phyloP scores from a whole-genome alignment of 179 eudicot species.

The Beta macrorhiza region DNA sequence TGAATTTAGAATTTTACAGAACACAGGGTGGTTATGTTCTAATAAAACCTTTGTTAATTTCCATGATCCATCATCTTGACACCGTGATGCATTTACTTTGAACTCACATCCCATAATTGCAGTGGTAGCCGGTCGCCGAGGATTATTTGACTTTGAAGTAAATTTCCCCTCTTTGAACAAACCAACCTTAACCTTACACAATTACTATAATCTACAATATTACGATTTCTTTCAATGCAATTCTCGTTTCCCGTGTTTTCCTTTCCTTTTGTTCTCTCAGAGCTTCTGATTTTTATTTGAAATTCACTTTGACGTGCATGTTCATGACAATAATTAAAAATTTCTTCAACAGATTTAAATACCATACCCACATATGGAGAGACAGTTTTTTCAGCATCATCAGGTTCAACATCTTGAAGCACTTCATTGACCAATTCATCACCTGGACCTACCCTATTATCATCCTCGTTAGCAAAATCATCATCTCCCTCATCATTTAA shows the following conservation, averaged over 20 bases:
- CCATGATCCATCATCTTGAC: background rate
- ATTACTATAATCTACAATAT: slow-evolving; percentile 6
- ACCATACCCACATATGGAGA: background rate
- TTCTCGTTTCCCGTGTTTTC: background rate
- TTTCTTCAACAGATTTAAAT: background rate
- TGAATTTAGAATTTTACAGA: background rate
- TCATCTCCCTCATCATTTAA: background rate
- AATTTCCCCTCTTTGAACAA: background rate
- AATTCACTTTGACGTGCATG: too few relatives aligned
- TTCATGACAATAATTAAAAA: background rate
- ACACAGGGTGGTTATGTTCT: slow-evolving; percentile 11
- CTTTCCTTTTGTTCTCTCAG: too few relatives aligned
- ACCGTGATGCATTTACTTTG: background rate
- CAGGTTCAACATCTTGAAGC: background rate
- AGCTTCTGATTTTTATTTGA: too few relatives aligned
- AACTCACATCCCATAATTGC: background rate
- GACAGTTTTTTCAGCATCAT: too few relatives aligned
- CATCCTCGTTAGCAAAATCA: background rate
- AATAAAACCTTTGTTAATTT: background rate
- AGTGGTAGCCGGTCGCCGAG: background rate
- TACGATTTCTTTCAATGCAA: background rate
- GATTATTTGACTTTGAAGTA: background rate
- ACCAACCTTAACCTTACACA: background rate
- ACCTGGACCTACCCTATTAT: background rate
- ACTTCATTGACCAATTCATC: background rate